Conservation (phyloP, 306 rosid species). For the Abrus precatorius region DNA sequence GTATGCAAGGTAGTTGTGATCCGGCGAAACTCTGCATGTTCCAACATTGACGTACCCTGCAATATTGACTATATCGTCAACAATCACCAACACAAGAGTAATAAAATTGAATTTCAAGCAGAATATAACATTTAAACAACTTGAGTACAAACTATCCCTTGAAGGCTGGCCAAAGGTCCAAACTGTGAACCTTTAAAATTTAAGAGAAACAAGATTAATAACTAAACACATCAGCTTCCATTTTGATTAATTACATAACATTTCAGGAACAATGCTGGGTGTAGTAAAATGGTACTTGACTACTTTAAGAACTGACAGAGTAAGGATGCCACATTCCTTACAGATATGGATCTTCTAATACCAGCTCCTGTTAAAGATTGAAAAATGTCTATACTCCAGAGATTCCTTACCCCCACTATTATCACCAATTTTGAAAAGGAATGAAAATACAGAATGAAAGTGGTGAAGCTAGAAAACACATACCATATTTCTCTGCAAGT, state of each 20-base stretch:
- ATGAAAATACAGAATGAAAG: slow-evolving; percentile 17
- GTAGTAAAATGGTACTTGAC: background rate
- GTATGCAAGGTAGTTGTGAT: slow-evolving; percentile 85
- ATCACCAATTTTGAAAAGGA: background rate
- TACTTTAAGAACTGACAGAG: background rate
- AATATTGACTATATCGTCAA: slow-evolving; percentile 39
- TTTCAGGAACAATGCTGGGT: background rate
- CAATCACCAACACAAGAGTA: slow-evolving; percentile 1
- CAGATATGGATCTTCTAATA: background rate
- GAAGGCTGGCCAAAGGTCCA: slow-evolving; percentile 19
- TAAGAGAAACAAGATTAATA: slow-evolving; percentile 15
- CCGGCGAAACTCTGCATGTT: slow-evolving; percentile 87
- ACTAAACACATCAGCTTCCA: background rate
- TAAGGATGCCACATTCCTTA: slow-evolving; percentile 9
- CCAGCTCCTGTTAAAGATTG: background rate
- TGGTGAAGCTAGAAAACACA: slow-evolving; percentile 42
- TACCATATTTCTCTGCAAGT: slow-evolving; percentile 81
- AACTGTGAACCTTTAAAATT: background rate
- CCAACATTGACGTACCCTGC: slow-evolving; percentile 96
- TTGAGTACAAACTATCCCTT: slow-evolving; percentile 21
- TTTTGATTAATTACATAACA: slow-evolving; percentile 2
- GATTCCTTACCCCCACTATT: background rate
- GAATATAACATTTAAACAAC: slow-evolving; percentile 3
- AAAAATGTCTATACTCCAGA: slow-evolving; percentile 8
- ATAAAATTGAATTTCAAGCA: slow-evolving; percentile 10